Evolutionary conservation across 768 basidiomycete genomes (phyloP).

Genomic region (Serendipita sp.): DNA sequence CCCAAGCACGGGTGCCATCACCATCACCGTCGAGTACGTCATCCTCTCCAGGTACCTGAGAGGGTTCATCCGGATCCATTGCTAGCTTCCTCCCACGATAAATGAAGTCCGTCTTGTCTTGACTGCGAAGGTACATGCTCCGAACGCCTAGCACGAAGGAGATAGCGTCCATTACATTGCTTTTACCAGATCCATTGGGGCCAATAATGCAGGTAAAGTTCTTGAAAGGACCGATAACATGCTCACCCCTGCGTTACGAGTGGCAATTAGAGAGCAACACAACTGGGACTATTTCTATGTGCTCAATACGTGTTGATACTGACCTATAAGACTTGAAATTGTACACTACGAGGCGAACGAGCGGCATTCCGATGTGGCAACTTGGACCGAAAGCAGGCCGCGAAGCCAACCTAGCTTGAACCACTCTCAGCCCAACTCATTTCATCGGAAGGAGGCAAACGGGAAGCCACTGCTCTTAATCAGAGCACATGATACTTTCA

Average conservation of each 20-base stretch:
- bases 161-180: constrained; percentile 98
- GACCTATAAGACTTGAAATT: constrained; percentile 95
- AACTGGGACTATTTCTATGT: background rate
- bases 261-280: constrained; percentile 5
- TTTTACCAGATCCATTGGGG: constrained; percentile 97
- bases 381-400: background rate
- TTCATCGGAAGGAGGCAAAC: too few relatives aligned
- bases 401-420: background rate
- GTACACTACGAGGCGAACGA: constrained; percentile 73
- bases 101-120: constrained; percentile 87
- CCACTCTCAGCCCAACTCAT: background rate
- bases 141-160: constrained; percentile 97
- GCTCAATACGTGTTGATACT: constrained; percentile 9
- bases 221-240: constrained; percentile 79
- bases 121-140: constrained; percentile 80
- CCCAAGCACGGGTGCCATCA: constrained; percentile 88
- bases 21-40: constrained; percentile 53
- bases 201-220: constrained; percentile 94
- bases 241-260: constrained; percentile 40
- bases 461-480: too few relatives aligned
- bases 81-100: constrained; percentile 69
- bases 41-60: constrained; percentile 24
- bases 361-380: constrained; percentile 38
- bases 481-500: too few relatives aligned
- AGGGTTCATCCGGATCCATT: constrained; percentile 29